A percentile compares a stretch with the other conserved stretches of the same genome.
These are phyloP conservation scores for Caryopteris hybrid DNA, from an alignment of 305 asterid species.

Conservation along the genomic window DNA sequence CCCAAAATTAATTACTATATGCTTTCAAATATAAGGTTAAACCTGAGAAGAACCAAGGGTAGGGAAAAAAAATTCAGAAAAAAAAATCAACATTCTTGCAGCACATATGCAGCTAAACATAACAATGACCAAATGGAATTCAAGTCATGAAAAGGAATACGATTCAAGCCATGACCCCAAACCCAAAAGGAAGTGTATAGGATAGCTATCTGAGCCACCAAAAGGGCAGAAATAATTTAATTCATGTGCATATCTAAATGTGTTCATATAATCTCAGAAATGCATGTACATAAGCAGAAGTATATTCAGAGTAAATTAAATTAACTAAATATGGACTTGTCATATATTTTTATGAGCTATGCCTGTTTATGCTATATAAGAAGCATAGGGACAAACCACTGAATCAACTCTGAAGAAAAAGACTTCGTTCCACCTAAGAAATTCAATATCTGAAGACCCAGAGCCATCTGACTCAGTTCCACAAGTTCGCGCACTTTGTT, in stretches of 20 bases:
- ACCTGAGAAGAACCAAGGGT: not conserved
- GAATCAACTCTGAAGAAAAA: slow-evolving; percentile 87
- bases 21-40: not conserved
- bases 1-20: not conserved
- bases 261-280: not conserved
- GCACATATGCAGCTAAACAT: not conserved
- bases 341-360: slow-evolving; percentile 7
- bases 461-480: slow-evolving; percentile 50
- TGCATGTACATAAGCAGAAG: slow-evolving; percentile 1
- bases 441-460: slow-evolving; percentile 46
- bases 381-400: slow-evolving; percentile 48
- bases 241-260: not conserved
- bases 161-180: slow-evolving; percentile 1
- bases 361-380: slow-evolving; percentile 4
- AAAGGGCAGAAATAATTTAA: not conserved
- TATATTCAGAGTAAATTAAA: not conserved
- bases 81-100: not conserved
- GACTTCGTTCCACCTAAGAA: slow-evolving; percentile 85
- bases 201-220: not conserved
- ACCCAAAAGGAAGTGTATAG: not conserved
- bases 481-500: slow-evolving; percentile 78
- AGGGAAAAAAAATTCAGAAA: not conserved
- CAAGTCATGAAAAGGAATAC: not conserved
- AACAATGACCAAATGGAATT: not conserved
- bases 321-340: slow-evolving; percentile 12